A percentile compares a stretch with the other conserved stretches of the same genome.
Evolutionary conservation across 1,284 basidiomycete genomes (phyloP).

Genomic region (Irpex sp.): DNA sequence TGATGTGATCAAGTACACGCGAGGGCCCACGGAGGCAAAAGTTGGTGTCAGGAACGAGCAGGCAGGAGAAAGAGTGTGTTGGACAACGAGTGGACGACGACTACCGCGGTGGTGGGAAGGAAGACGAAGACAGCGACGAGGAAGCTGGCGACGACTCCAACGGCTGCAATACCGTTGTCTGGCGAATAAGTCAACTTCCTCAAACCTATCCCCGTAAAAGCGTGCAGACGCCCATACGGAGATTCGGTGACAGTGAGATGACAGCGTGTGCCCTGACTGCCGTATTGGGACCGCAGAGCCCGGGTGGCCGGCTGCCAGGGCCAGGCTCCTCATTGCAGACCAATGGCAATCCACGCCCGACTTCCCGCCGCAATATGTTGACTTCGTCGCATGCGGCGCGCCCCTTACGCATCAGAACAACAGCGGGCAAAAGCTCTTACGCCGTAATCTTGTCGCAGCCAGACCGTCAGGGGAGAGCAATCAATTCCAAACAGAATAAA

Average conservation of each 20-base stretch:
- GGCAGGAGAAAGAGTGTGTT: neutral
- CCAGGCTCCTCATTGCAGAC: neutral
- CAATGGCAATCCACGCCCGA: neutral
- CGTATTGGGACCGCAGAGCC: neutral
- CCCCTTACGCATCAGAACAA: neutral
- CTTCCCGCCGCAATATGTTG: neutral
- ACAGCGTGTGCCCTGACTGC: neutral
- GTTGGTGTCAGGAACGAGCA: neutral
- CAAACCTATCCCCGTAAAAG: neutral
- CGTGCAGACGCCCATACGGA: neutral
- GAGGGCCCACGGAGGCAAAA: neutral
- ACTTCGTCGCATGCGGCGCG: too few species aligned
- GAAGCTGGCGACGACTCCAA: neutral
- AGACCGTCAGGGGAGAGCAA: neutral
- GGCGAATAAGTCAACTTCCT: too few species aligned
- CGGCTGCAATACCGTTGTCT: neutral
- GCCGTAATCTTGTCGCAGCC: too few species aligned
- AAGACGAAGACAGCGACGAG: neutral
- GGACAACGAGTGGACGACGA: neutral
- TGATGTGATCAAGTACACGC: neutral
- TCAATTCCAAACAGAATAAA: constrained; percentile 2
- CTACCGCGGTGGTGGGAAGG: neutral
- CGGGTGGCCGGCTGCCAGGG: neutral
- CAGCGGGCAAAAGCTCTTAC: neutral
- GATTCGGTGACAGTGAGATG: neutral